Base-by-base conservation (phyloP, 1,284 basidiomycete species). In the Moesziomyces sp. region DNA sequence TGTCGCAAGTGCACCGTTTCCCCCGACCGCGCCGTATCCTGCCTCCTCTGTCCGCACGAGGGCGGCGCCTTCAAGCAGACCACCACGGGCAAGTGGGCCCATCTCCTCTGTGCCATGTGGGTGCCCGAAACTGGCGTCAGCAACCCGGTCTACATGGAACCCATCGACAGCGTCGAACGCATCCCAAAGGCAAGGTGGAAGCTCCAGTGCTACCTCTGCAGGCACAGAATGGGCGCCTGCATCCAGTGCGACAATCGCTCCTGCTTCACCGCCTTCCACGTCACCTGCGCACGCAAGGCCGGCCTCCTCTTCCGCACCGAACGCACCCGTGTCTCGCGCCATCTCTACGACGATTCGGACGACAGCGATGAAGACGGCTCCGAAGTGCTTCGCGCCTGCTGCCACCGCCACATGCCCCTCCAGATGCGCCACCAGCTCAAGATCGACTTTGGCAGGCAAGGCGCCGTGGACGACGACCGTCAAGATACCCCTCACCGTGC, bases 11-110 rank as follows among this genome's bases (percentile, higher is more conserved):
- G 97, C 83, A 98, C 94, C 1, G 94, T 99, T 19, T 97, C 94
- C 2, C 97, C 97, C 0, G 96, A 97, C 84, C 92, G 91, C 70
- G 94, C 95, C 10, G 95, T 99, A 46, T 91, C 91, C 5, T 99
- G 96, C 85, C 88, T 94, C 23, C 88, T 99, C 48, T 99, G 97
- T 81, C 97, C 97, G 0, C 94, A 93, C 74, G 93, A 97, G 85
- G 95, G 93, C 13, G 97, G 96, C 13, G 97, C 97, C 3, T 99
- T 99, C 88, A 99, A 99, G 83, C 97, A 99, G 86, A 98, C 97
- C 0, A 89, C 90, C 0, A 89, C 90, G 23, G 94, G 93, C 0
- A 92, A 94, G 69, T 99, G 97, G 97, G 92, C 94, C 0, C 97
- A 99, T 84, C 86, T 99, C 0, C 88, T 99, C 1, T 99, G 97